Evolutionary conservation across 116 monocot genomes (phyloP), one percentile per base, ranked within the genome.

Genomic region (Posidonia oceanica): DNA sequence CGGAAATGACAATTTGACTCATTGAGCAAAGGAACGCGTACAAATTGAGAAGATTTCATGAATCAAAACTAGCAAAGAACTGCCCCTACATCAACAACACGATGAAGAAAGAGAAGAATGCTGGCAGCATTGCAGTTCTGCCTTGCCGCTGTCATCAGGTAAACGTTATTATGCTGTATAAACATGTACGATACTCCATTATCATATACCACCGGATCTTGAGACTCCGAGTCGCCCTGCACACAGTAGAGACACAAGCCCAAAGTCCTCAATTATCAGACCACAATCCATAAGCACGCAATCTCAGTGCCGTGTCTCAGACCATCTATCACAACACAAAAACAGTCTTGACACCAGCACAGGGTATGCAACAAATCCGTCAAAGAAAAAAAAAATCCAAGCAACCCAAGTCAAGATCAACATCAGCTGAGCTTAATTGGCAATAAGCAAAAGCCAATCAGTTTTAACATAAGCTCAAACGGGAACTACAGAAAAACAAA

Each of bases 111-210:
- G 39, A 97, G 89, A 39, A 97, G 85, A 71, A 89, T 82, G 72
- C 97, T 97, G 48, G 93, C 81, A 29, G 89, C 87, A 74, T 92
- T 97, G 77, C 97, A 97, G 63, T 97, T 97, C 83, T 89, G 97
- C 69, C 89, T 74, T 3, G 97, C 56, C 4, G 97, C 97, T 2
- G 97, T 89, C 82, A 97, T 85, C 69, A 97, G 68, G 79, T 86
- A 97, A 36, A 97, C 87, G 56, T 97, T 97, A 63, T 80, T 97
- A 81, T 97, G 97, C 66, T 97, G 97, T 75, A 92, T 87, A 77
- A 92, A 97, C 97, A 97, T 97, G 80, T 97, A 97, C 22, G 89
- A 82, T 20, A 97, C 87, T 16, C 97, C 97, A 78, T 97, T 85
- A 67, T 87, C 87, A 75, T 80, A 81, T n/a, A 83, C 82, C 75